A percentile compares a stretch with the other conserved stretches of the same genome.
These are phyloP conservation scores for Cinchona pubescens DNA, from an alignment of 257 asterid genomes.

Conservation along the genomic window DNA sequence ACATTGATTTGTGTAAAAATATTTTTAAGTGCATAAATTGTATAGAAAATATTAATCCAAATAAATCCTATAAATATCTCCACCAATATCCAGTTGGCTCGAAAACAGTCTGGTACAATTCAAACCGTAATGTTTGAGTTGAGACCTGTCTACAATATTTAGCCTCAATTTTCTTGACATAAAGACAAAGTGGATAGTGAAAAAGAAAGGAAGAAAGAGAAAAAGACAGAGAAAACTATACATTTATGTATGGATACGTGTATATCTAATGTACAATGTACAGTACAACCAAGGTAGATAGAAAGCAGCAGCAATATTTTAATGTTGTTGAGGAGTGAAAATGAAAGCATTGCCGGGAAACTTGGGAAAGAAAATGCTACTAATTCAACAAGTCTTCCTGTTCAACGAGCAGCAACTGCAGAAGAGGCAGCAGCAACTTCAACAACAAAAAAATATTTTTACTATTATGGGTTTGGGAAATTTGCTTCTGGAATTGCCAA, in stretches of 20 bases:
- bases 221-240: too few species aligned
- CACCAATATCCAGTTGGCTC: too few species aligned
- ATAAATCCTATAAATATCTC: too few species aligned
- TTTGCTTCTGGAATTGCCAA: slow-evolving; percentile 72
- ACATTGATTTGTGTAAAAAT: too few species aligned
- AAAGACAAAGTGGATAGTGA: slow-evolving; percentile 25
- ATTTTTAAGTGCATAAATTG: too few species aligned
- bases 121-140: too few species aligned
- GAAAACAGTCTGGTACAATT: too few species aligned
- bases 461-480: slow-evolving; percentile 17
- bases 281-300: neutral
- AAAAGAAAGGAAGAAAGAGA: slow-evolving; percentile 18
- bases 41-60: too few species aligned
- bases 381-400: too few species aligned
- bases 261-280: slow-evolving; percentile 1
- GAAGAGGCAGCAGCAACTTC: slow-evolving; percentile 29
- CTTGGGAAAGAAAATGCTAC: slow-evolving; percentile 39
- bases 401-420: slow-evolving; percentile 34
- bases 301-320: slow-evolving; percentile 13
- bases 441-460: too few species aligned
- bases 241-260: neutral
- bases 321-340: slow-evolving; percentile 31
- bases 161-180: slow-evolving; percentile 22
- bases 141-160: neutral
- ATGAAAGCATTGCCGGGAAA: slow-evolving; percentile 42